phyloP scores from a whole-genome alignment of 495 filamentous ascomycete species.

The Penicillium coffeae region DNA sequence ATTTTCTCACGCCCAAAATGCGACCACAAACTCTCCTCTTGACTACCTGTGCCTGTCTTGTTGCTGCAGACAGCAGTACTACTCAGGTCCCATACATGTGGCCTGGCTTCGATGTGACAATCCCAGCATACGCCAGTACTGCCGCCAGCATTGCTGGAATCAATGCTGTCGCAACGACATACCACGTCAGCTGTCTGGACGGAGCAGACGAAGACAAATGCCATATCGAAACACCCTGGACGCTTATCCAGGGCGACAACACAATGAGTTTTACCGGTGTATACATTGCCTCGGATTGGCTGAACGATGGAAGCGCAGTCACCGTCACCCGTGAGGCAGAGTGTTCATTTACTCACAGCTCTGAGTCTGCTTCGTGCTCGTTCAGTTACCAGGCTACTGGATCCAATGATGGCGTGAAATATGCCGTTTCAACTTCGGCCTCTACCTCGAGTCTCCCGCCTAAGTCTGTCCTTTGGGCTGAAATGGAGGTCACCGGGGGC shows the following conservation, averaged over 20 bases:
- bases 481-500: constrained; percentile 11
- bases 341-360: constrained; percentile 11
- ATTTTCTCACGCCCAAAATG: no score
- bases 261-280: constrained; percentile 8
- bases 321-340: not conserved
- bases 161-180: constrained; percentile 24
- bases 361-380: constrained; percentile 11
- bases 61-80: constrained; percentile 7
- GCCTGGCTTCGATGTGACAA: not conserved
- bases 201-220: constrained; percentile 19
- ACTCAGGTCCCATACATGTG: constrained; percentile 7
- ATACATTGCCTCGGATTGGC: not conserved
- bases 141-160: constrained; percentile 22
- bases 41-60: no score
- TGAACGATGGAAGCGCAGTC: not conserved
- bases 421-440: constrained; percentile 2
- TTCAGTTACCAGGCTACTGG: not conserved
- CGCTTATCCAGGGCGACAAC: constrained; percentile 21
- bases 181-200: constrained; percentile 19
- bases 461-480: not conserved
- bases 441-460: not conserved
- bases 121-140: constrained; percentile 12
- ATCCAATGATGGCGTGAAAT: no score
- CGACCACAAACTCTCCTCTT: no score
- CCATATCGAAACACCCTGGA: constrained; percentile 14